Evolutionary conservation across 179 eudicot species (phyloP), one percentile per base, ranked within the genome.

Genomic region (Amaranthus tricolor): DNA sequence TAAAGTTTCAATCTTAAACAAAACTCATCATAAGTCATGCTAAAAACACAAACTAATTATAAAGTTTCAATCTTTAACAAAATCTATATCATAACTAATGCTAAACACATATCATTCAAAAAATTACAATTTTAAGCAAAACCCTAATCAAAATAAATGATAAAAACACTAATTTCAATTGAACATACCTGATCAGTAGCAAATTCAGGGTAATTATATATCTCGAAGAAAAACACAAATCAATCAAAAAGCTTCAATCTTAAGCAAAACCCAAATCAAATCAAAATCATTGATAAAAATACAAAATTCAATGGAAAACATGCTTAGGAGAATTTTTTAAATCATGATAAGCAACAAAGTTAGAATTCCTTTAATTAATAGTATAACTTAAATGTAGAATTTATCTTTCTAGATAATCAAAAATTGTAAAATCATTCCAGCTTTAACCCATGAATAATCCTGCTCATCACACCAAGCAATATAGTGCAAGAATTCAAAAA

Each of bases 251-350:
- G 7, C 24, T 1, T 12, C 5, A 20, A 70, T 54, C 9, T 14
- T 9, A 9, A 15, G 9, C 50, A 61, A 19, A 44, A 76, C 21
- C 44, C 40, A 15, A 7, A 15, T n/a, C 5, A 17, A 43, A 15
- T 31, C 40, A 8, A 57, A 16, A n/a, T n/a, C n/a, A n/a, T n/a
- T 5, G 58, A 2, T n/a, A 53, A 49, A 68, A 20, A 31, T 2
- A 20, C 10, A 15, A 48, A 50, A 61, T 3, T 11, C 16, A 45
- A 20, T 43, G n/a, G 58, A 45, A 3, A 15, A 31, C 47, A 62
- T 87, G 89, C 96, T 94, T 91, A 40, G 95, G 91, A n/a, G 91
- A 84, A 21, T 88, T 87, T 85, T 86, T 91, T 9, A 91, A 81
- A 85, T 91, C 96, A 71, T 79, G 88, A 56, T 91, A 86, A 77